Conservation (phyloP, 805 yeast genomes). For the Cyberlindnera amylophila region DNA sequence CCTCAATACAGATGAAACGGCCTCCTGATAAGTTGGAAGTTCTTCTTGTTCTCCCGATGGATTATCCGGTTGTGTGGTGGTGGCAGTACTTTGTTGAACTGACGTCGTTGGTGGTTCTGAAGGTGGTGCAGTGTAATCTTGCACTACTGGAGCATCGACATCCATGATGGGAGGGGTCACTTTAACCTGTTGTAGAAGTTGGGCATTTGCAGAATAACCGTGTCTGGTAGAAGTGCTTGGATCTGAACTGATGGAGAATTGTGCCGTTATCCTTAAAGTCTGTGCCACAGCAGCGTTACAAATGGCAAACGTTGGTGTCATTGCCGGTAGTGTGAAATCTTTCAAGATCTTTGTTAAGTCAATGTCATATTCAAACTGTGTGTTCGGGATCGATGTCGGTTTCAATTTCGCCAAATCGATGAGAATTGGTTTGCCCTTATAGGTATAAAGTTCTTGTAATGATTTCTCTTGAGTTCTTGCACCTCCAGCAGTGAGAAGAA, state of each 20-base stretch:
- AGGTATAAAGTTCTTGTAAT: too few species aligned
- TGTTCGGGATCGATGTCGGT: background rate
- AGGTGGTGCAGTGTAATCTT: background rate
- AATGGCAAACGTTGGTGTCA: background rate
- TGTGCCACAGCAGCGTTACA: background rate
- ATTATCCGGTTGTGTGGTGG: background rate
- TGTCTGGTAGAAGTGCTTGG: too few species aligned
- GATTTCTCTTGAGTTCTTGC: too few species aligned
- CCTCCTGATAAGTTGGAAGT: conserved; percentile 11
- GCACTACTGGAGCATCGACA: background rate
- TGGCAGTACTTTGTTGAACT: background rate
- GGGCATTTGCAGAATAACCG: too few species aligned
- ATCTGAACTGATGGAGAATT: background rate
- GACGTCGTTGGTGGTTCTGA: background rate
- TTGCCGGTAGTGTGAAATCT: background rate
- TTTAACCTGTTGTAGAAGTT: background rate
- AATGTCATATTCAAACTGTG: conserved; percentile 3
- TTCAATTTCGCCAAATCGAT: conserved; percentile 5
- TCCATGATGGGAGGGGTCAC: conserved; percentile 6
- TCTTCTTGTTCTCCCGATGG: background rate
- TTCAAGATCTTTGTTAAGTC: background rate
- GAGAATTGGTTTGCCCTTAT: background rate
- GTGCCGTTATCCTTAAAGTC: too few species aligned
- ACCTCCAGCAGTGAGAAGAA: too few species aligned
- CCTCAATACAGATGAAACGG: background rate